Conservation (phyloP, 495 filamentous ascomycete species). For the Penicillium goetzii region DNA sequence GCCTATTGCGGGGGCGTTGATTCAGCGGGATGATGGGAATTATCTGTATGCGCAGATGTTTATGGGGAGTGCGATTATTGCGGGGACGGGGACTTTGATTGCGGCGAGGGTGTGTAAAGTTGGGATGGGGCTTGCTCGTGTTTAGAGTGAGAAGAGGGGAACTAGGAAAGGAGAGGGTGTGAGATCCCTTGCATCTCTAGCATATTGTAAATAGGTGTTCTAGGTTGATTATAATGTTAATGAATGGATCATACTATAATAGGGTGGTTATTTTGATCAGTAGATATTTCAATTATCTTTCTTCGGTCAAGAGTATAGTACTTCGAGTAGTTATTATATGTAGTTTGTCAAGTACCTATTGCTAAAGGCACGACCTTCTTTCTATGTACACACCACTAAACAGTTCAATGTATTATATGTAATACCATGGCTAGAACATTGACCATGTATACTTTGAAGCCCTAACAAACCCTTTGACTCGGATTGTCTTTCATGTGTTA, state of each 20-base stretch:
- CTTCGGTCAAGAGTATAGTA: no score
- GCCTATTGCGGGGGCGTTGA: constrained; percentile 70
- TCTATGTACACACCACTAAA: no score
- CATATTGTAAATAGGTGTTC: constrained; percentile 13
- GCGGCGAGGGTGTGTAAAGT: constrained; percentile 52
- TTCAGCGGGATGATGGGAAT: constrained; percentile 51
- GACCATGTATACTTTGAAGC: no score
- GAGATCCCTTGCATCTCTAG: constrained; percentile 6
- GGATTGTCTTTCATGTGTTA: no score
- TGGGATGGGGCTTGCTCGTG: constrained; percentile 35
- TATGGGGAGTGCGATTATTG: constrained; percentile 51
- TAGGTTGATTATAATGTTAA: constrained; percentile 1
- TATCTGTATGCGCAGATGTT: constrained; percentile 65
- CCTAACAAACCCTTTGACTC: no score
- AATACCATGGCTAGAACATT: no score
- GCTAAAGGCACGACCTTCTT: no score
- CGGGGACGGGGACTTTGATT: constrained; percentile 51
- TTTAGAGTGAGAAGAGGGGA: constrained; percentile 15
- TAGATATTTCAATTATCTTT: not conserved
- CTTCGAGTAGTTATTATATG: no score
- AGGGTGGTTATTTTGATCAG: not conserved
- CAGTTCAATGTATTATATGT: no score
- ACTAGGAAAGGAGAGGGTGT: not conserved
- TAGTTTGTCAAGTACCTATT: no score
- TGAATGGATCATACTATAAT: not conserved